phyloP scores from a whole-genome alignment of 345 rosid genomes.

The Hibiscus mutabilis region DNA sequence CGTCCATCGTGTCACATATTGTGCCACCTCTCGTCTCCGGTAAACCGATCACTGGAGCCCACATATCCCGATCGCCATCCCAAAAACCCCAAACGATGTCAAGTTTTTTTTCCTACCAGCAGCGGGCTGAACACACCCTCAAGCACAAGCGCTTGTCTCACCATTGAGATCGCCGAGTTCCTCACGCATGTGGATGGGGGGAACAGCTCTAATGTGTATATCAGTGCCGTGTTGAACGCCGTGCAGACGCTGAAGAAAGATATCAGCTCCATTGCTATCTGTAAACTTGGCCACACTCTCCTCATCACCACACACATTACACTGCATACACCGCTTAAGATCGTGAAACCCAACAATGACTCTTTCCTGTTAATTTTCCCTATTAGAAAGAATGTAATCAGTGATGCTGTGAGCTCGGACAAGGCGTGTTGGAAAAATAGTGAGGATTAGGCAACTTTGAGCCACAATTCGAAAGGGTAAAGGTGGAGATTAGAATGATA shows the following conservation, averaged over 20 bases:
- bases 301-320: constrained; percentile 31
- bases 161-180: constrained; percentile 56
- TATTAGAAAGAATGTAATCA: constrained; percentile 35
- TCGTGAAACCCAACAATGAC: constrained; percentile 37
- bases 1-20: constrained; percentile 55
- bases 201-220: constrained; percentile 55
- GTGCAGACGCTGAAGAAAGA: constrained; percentile 56
- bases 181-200: constrained; percentile 56
- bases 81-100: constrained; percentile 51
- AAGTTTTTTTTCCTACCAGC: constrained; percentile 34
- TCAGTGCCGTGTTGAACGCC: constrained; percentile 30
- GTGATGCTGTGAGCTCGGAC: constrained; percentile 53
- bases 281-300: constrained; percentile 11
- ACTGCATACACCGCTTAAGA: constrained; percentile 37
- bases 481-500: no score
- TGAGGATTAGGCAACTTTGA: no score
- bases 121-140: constrained; percentile 53
- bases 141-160: constrained; percentile 51
- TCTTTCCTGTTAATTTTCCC: constrained; percentile 35
- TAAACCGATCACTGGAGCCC: constrained; percentile 42
- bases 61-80: constrained; percentile 43
- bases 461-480: no score
- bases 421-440: no score
- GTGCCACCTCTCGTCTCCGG: constrained; percentile 56
- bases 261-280: constrained; percentile 45